Percentiles rank a stretch among this genome's conserved stretches.
These are phyloP conservation scores for Pseudonitzschia multiseries DNA, from an alignment of 108 stramenopile genomes.

Conservation along the genomic window DNA sequence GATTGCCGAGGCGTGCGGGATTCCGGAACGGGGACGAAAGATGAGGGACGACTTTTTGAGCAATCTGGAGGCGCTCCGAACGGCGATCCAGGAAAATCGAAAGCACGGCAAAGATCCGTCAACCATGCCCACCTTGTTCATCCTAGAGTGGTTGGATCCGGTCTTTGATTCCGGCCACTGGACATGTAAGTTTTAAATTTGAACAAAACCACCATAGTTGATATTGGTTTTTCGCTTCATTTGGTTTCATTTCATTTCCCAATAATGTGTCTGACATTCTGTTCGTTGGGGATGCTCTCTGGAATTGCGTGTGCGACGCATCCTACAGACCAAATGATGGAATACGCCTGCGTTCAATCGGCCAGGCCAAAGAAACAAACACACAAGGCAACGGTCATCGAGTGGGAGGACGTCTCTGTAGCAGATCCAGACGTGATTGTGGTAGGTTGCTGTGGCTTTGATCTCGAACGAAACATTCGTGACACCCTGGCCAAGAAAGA, in stretches of 20 bases:
- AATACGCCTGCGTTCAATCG: slow-evolving; percentile 59
- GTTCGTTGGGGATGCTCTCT: no score
- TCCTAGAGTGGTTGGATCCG: slow-evolving; percentile 93
- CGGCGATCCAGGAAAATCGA: slow-evolving; percentile 20
- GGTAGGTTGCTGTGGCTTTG: slow-evolving; percentile 90
- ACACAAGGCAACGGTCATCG: slow-evolving; percentile 56
- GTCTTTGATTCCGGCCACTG: slow-evolving; percentile 92
- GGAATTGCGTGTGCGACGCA: no score
- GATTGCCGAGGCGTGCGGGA: slow-evolving; percentile 57
- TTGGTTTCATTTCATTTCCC: not conserved
- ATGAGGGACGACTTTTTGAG: slow-evolving; percentile 40
- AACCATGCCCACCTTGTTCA: slow-evolving; percentile 50
- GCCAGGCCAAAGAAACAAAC: slow-evolving; percentile 23
- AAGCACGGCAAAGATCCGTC: not conserved
- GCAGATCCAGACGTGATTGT: slow-evolving; percentile 83
- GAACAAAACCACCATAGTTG: no score
- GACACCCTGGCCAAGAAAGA: slow-evolving; percentile 48
- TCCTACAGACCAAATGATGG: slow-evolving; percentile 68
- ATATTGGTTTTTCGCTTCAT: no score
- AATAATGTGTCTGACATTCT: no score
- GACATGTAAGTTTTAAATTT: slow-evolving; percentile 44
- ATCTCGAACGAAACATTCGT: slow-evolving; percentile 68
- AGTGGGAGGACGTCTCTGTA: slow-evolving; percentile 55
- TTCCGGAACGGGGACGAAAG: slow-evolving; percentile 51
- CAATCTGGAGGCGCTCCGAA: slow-evolving; percentile 29